phyloP scores from a whole-genome alignment of 345 rosid species.

The Camelina neglecta region DNA sequence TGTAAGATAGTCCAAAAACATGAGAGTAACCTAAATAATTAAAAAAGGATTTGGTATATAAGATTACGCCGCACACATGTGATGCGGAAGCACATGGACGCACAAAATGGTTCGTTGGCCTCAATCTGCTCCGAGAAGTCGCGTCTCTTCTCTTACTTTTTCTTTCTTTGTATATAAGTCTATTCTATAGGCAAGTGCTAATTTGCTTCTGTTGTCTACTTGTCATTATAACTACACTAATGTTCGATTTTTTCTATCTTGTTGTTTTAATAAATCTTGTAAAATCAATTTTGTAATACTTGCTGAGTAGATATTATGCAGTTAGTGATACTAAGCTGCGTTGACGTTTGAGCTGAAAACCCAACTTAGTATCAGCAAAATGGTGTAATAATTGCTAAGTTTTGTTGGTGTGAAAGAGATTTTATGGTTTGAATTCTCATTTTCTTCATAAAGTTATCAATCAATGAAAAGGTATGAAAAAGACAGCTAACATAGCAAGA shows the following conservation, averaged over 20 bases:
- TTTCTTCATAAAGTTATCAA: background rate
- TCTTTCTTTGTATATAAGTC: background rate
- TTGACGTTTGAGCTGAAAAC: too few relatives aligned
- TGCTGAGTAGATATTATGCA: too few relatives aligned
- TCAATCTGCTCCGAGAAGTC: constrained; percentile 66
- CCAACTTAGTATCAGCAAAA: too few relatives aligned
- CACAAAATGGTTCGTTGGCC: constrained; percentile 36
- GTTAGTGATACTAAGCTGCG: too few relatives aligned
- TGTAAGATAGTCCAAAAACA: constrained; percentile 19
- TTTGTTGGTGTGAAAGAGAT: background rate
- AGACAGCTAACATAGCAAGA: background rate
- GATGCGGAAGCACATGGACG: constrained; percentile 31
- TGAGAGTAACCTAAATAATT: constrained; percentile 12
- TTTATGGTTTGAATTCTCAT: background rate
- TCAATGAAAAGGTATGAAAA: background rate
- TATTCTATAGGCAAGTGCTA: background rate
- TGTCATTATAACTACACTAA: constrained; percentile 5
- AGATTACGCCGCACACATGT: constrained; percentile 41
- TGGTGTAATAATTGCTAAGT: background rate
- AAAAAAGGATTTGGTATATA: background rate
- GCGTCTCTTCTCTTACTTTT: constrained; percentile 41
- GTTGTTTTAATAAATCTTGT: too few relatives aligned
- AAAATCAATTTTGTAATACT: too few relatives aligned
- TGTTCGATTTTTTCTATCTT: background rate
- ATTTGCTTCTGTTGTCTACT: constrained; percentile 30